Percentiles rank a stretch among this genome's conserved stretches.
These are phyloP conservation scores for Pelargonium myrrhifolium DNA, from an alignment of 441 rosid genomes.

Conservation along the genomic window DNA sequence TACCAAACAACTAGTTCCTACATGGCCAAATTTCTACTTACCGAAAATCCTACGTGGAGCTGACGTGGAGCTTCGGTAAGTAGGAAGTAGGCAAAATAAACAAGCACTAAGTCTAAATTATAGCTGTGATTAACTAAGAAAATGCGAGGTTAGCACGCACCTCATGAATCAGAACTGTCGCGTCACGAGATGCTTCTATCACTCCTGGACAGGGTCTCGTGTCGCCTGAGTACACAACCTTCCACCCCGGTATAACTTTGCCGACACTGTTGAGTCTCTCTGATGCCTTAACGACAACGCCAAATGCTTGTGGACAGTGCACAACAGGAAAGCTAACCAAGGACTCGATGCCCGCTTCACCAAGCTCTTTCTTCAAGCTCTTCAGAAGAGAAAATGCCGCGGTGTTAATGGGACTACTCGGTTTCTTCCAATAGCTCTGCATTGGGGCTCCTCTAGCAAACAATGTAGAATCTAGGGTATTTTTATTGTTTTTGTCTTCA, in stretches of 20 bases:
- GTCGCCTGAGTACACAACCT: constrained; percentile 89
- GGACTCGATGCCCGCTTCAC: constrained; percentile 52
- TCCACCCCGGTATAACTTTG: constrained; percentile 83
- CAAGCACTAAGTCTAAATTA: too few relatives aligned
- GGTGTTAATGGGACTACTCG: constrained; percentile 42
- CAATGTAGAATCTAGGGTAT: constrained; percentile 31
- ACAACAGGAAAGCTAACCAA: constrained; percentile 85
- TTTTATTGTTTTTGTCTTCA: constrained; percentile 14
- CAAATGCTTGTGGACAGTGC: constrained; percentile 89
- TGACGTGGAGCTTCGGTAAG: too few relatives aligned
- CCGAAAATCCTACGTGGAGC: too few relatives aligned
- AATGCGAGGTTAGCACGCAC: constrained; percentile 26
- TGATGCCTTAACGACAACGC: constrained; percentile 59
- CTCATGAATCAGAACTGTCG: constrained; percentile 90
- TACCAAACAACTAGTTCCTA: too few relatives aligned
- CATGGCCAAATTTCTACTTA: too few relatives aligned
- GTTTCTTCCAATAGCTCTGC: constrained; percentile 65
- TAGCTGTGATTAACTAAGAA: neutral
- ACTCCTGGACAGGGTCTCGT: constrained; percentile 83
- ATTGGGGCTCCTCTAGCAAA: constrained; percentile 54
- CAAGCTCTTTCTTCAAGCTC: constrained; percentile 51
- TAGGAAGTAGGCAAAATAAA: too few relatives aligned
- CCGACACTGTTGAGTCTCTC: constrained; percentile 58
- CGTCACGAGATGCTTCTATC: constrained; percentile 63
- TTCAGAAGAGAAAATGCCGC: constrained; percentile 35